Base-by-base conservation (phyloP, 805 yeast genomes). In the Kuraishia borneana region DNA sequence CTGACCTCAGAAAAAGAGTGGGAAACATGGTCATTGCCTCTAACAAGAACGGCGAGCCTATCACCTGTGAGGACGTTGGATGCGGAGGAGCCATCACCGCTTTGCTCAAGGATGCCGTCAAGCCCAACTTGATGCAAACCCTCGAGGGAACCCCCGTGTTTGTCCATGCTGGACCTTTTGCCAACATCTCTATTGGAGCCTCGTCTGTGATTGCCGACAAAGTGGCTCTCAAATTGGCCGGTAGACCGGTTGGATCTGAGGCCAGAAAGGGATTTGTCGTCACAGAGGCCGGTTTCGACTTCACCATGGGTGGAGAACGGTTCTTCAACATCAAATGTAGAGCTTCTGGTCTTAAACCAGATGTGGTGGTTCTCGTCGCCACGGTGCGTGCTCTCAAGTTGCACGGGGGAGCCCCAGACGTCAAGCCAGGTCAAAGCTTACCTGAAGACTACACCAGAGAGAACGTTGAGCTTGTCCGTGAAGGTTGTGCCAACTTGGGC, bases 351-450 rank as follows among this genome's bases (percentile, higher is more conserved):
- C 63, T 81, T 41, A 65, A 65, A 21, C 94, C 94, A 14, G 84
- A 82, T 53, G 76, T 73, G 31, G 81, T 82, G 42, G 84, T 82
- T 31, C 68, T 82, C 46, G 94, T 82, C 39, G 92, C 94, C 34
- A 82, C 94, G 26, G 79, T 80, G 16, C 71, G 94, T 61, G 94
- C 94, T 18, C 65, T 82, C 59, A 89, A 89, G 61, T 75, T 84
- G 37, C 97, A 89, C 54, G 97, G 97, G 40, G 97, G 96, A 42
- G 97, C 94, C 33, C 88, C 96, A 13, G 95, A 84, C 47, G 96
- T 89, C 40, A 84, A 84, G 52, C 95, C 97, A 13, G 97, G 96
- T 39, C 81, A 76, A 46, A 70, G 85, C 26, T 68, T 89, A 47
- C 95, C 97, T 23, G 66, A 63, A 25, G 96, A 73, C 48, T 89